Conservation (phyloP, 2,329 filamentous ascomycete species). For the Polytolypa hystricis region DNA sequence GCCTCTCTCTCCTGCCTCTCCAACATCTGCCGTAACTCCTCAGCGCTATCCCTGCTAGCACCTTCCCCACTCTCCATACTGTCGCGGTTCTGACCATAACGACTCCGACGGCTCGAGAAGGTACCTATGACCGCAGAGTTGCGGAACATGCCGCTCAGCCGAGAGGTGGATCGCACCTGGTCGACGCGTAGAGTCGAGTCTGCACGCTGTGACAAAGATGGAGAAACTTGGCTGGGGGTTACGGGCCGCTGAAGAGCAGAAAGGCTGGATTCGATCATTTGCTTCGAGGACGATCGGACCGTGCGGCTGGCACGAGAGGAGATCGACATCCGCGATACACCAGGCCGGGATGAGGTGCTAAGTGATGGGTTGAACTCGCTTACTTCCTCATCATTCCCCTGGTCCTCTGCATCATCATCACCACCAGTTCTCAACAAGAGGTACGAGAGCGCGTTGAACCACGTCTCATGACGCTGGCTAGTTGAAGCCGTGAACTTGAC, state of each 20-base stretch:
- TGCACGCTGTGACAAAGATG: constrained; percentile 24
- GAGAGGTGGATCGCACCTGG: constrained; percentile 34
- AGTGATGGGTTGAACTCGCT: constrained; percentile 72
- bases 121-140: constrained; percentile 38
- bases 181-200: constrained; percentile 24
- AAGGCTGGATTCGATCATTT: constrained; percentile 27
- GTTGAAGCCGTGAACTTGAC: constrained; percentile 94
- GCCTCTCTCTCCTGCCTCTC: constrained; percentile 55
- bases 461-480: constrained; percentile 89
- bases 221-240: constrained; percentile 26
- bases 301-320: constrained; percentile 72
- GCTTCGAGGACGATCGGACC: constrained; percentile 55
- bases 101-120: constrained; percentile 38
- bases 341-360: constrained; percentile 43
- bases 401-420: constrained; percentile 44
- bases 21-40: constrained; percentile 70
- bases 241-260: constrained; percentile 27
- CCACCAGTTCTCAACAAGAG: constrained; percentile 65
- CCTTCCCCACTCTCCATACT: constrained; percentile 30
- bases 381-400: constrained; percentile 47
- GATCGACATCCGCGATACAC: constrained; percentile 49
- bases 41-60: constrained; percentile 57
- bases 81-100: constrained; percentile 23
- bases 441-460: constrained; percentile 96
- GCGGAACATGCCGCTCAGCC: constrained; percentile 38